phyloP scores from a whole-genome alignment of 2,329 filamentous ascomycete genomes.

The Paecilomyces dactylethromorphus region DNA sequence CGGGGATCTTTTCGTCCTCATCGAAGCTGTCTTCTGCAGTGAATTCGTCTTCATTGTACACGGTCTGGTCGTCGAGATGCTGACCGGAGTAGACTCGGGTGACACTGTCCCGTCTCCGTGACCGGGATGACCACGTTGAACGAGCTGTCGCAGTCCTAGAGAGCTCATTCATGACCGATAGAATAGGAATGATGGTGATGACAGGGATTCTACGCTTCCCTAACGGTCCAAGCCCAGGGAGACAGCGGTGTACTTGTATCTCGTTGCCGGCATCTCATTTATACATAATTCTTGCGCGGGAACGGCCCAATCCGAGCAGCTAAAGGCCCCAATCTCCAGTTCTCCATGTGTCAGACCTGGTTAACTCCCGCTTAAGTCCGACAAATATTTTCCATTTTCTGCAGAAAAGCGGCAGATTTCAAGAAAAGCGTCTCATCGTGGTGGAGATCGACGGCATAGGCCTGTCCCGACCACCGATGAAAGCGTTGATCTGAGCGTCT shows the following conservation, averaged over 20 bases:
- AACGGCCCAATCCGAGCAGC: not conserved
- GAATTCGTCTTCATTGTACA: constrained; percentile 21
- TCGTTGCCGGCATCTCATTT: not conserved
- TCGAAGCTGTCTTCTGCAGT: constrained; percentile 6
- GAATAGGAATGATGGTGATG: not conserved
- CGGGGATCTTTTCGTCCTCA: not conserved
- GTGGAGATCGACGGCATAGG: not conserved
- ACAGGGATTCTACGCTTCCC: not conserved
- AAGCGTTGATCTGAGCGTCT: not conserved
- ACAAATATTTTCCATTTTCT: not conserved
- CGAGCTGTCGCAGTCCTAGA: not conserved
- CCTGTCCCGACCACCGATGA: not conserved
- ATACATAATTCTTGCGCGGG: not conserved
- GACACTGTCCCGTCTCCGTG: constrained; percentile 11
- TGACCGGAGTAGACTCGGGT: constrained; percentile 22
- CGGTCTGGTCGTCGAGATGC: constrained; percentile 27
- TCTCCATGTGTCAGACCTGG: not conserved
- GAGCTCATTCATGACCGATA: not conserved
- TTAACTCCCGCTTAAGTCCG: not conserved
- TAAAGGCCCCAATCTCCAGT: not conserved
- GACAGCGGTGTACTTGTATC: not conserved
- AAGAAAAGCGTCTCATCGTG: not conserved
- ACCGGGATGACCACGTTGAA: constrained; percentile 9
- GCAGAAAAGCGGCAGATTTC: too few species aligned
- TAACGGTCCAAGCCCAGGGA: not conserved